Base-by-base conservation (phyloP, 352 stramenopile species). In the Phytophthora rubi region DNA sequence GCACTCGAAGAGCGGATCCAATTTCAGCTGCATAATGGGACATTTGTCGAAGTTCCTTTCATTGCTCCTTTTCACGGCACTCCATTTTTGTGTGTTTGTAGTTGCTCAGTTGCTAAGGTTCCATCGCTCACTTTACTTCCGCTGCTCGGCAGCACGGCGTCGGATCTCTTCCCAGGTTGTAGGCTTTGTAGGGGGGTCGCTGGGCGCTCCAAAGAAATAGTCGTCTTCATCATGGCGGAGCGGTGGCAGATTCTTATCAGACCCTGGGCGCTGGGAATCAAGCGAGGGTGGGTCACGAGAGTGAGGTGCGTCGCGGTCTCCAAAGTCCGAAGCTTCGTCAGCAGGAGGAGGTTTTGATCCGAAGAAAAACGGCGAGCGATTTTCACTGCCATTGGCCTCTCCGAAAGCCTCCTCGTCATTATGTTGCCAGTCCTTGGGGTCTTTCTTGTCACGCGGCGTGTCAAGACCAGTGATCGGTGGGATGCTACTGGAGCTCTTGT, bases 81-180 rank as follows among this genome's bases (percentile, higher is more conserved):
- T 65, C 13, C 48, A 35, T 21, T 54, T 26, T 23, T 4, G 12
- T 48, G 62, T 53, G 51, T 62, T 35, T 42, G 26, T 39, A 45
- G 13, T n/a, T 45, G 33, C 26, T 30, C 32, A 23, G 6, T 28
- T 59, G 57, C 26, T 61, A 57, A 13, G 23, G 28, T 35, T 47
- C n/a, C 42, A 52, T n/a, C 8, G 16, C 47, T 88, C 62, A 93
- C 67, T 90, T 89, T 48, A 93, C 67, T 90, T 89, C 51, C 75
- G 66, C 18, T 80, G 71, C 13, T 80, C 63, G 32, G 81, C 76
- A 52, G 81, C 81, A 10, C 82, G 87, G 53, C 81, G 79, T 39
- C 87, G 85, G 28, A 95, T 86, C 30, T 95, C 85, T 45, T 95
- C 85, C 87, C 87, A 95, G 7, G 85, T 91, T 12, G 83, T 93